phyloP scores from a whole-genome alignment of 257 asterid species.

The Plectranthus barbatus region DNA sequence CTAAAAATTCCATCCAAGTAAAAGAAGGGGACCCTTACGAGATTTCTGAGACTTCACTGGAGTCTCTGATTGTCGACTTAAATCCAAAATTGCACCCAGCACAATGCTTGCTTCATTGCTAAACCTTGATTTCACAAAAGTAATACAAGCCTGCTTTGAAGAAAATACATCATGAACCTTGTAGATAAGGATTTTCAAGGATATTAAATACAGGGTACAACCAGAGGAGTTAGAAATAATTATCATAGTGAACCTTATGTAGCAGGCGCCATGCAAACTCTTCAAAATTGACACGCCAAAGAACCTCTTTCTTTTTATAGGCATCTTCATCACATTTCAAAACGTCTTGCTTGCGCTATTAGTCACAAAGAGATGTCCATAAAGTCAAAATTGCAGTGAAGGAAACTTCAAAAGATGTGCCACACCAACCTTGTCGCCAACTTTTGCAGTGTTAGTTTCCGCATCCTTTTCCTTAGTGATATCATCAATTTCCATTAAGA shows the following conservation, averaged over 20 bases:
- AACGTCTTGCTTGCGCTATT: slow-evolving; percentile 58
- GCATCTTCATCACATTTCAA: slow-evolving; percentile 35
- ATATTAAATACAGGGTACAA: neutral
- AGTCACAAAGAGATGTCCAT: slow-evolving; percentile 13
- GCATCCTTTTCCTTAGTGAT: slow-evolving; percentile 25
- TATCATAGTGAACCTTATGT: slow-evolving; percentile 47
- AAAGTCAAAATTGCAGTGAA: slow-evolving; percentile 1
- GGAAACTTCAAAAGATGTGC: slow-evolving; percentile 6
- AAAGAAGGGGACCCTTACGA: slow-evolving; percentile 31
- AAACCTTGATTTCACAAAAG: slow-evolving; percentile 45
- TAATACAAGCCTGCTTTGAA: slow-evolving; percentile 50
- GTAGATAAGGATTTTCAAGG: neutral
- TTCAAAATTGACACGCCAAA: slow-evolving; percentile 91
- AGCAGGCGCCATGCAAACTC: slow-evolving; percentile 62
- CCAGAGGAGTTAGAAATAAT: slow-evolving; percentile 1
- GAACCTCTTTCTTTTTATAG: slow-evolving; percentile 45
- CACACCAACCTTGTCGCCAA: slow-evolving; percentile 59
- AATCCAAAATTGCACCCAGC: slow-evolving; percentile 56
- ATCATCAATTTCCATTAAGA: slow-evolving; percentile 51
- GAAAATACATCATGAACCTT: slow-evolving; percentile 3
- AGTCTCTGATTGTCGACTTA: slow-evolving; percentile 42
- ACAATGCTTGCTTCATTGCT: slow-evolving; percentile 60
- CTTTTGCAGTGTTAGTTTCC: slow-evolving; percentile 21
- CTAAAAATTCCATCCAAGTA: neutral
- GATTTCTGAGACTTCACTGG: slow-evolving; percentile 40